phyloP scores from a whole-genome alignment of 306 rosid species.

The Betula pendula region DNA sequence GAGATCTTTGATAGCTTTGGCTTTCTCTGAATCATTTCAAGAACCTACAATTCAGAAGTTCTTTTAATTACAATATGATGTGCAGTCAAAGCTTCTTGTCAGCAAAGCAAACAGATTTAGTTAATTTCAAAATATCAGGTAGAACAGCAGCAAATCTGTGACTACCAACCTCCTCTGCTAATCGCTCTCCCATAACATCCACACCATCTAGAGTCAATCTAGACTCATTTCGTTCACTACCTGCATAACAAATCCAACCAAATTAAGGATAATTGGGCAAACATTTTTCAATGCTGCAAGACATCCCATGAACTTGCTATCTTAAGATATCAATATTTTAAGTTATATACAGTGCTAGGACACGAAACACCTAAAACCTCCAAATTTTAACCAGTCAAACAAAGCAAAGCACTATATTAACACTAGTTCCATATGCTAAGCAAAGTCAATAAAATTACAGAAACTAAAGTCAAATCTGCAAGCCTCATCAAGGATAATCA shows the following conservation, averaged over 20 bases:
- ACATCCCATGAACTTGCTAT: neutral
- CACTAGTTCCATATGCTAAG: neutral
- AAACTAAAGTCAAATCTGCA: neutral
- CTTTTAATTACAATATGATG: constrained; percentile 5
- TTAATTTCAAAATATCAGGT: constrained; percentile 18
- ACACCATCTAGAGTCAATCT: constrained; percentile 82
- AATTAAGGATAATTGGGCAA: constrained; percentile 5
- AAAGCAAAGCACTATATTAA: neutral
- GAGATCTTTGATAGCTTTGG: constrained; percentile 76
- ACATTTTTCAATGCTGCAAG: constrained; percentile 8
- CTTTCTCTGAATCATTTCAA: constrained; percentile 63
- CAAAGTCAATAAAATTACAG: neutral
- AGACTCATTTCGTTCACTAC: constrained; percentile 87
- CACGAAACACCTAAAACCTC: constrained; percentile 2
- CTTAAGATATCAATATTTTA: neutral
- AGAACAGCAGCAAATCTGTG: constrained; percentile 5
- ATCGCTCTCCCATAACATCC: constrained; percentile 94
- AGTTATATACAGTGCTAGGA: neutral
- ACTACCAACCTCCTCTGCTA: constrained; percentile 72
- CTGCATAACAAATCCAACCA: constrained; percentile 42
- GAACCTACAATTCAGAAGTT: constrained; percentile 50
- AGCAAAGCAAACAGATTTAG: constrained; percentile 8
- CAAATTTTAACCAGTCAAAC: neutral
- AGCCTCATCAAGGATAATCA: neutral
- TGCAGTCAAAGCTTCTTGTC: constrained; percentile 10